Percentiles rank a stretch among this genome's conserved stretches.
phyloP scores from a whole-genome alignment of 257 asterid species.

The Lycium ferocissimum region DNA sequence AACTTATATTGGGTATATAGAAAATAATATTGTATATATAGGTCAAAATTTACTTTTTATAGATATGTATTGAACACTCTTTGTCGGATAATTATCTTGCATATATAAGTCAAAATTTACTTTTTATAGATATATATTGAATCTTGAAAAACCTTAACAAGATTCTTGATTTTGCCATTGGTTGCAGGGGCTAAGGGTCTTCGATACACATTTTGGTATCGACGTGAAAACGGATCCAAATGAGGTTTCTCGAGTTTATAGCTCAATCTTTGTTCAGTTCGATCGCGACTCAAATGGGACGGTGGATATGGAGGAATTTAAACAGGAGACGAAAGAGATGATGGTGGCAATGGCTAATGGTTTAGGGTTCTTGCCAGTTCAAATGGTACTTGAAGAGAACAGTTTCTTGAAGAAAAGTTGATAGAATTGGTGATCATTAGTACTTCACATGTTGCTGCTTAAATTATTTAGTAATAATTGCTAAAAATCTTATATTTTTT shows the following conservation, averaged over 20 bases:
- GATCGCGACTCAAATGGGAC: background rate
- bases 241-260: background rate
- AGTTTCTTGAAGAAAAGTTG: conserved; percentile 17
- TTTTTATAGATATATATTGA: background rate
- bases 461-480: background rate
- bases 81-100: too few species aligned
- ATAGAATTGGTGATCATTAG: background rate
- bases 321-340: too few species aligned
- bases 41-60: too few species aligned
- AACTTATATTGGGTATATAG: too few species aligned
- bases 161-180: background rate
- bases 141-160: background rate
- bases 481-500: background rate
- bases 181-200: background rate
- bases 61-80: too few species aligned
- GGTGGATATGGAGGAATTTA: background rate
- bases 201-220: background rate
- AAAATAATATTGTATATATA: too few species aligned
- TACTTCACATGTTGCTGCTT: background rate
- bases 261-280: background rate
- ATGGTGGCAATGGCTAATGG: too few species aligned
- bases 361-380: too few species aligned
- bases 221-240: background rate
- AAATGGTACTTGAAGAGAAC: background rate
- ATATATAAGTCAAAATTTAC: too few species aligned